phyloP scores from a whole-genome alignment of 2,329 filamentous ascomycete species.

The Magnaporthiopsis incrustans region DNA sequence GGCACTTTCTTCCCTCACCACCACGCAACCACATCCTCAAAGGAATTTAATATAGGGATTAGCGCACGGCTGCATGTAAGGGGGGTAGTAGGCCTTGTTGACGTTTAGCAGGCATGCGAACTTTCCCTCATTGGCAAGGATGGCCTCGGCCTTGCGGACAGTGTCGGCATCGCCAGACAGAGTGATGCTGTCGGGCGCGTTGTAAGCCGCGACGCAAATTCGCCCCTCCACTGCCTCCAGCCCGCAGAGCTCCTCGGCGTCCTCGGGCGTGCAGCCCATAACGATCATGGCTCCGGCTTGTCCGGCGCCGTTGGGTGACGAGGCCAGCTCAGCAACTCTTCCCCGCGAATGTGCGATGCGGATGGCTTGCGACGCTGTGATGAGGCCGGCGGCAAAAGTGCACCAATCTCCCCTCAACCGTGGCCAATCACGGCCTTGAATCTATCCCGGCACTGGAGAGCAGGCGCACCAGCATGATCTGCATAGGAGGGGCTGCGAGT shows the following conservation, averaged over 20 bases:
- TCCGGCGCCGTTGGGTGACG: too few species aligned
- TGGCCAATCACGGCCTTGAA: too few species aligned
- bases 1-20: background rate
- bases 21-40: background rate
- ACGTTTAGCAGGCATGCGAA: constrained; percentile 16
- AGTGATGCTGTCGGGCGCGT: constrained; percentile 25
- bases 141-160: constrained; percentile 12
- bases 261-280: constrained; percentile 20
- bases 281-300: constrained; percentile 14
- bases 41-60: background rate
- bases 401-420: too few species aligned
- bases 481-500: too few species aligned
- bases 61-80: constrained; percentile 12
- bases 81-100: constrained; percentile 20
- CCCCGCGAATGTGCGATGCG: too few species aligned
- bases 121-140: constrained; percentile 2
- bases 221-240: background rate
- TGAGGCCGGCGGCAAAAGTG: too few species aligned
- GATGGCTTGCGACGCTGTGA: too few species aligned
- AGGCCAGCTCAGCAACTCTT: too few species aligned
- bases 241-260: background rate
- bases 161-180: constrained; percentile 24
- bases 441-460: too few species aligned
- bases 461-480: too few species aligned
- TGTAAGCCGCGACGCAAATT: background rate